Evolutionary conservation across 2,329 filamentous ascomycete genomes (phyloP).

Genomic region (Monascus ruber): DNA sequence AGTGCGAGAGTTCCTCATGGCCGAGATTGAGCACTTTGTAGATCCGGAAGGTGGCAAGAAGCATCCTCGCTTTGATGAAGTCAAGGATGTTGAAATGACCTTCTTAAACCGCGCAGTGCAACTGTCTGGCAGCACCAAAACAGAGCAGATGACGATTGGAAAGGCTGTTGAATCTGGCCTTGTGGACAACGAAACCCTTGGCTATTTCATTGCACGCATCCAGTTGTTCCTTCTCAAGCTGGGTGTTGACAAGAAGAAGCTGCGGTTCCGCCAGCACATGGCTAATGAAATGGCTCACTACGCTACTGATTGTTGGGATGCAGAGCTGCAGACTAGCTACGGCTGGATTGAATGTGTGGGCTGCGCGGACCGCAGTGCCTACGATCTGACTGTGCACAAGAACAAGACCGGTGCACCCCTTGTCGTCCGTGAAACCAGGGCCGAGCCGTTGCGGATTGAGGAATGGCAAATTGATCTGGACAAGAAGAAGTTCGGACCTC

Average conservation of each 20-base stretch:
- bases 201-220: slow-evolving; percentile 93
- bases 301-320: slow-evolving; percentile 95
- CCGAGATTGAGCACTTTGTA: slow-evolving; percentile 97
- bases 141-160: slow-evolving; percentile 65
- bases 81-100: slow-evolving; percentile 71
- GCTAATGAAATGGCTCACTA: slow-evolving; percentile 85
- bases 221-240: slow-evolving; percentile 81
- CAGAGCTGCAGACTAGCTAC: slow-evolving; percentile 78
- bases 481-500: slow-evolving; percentile 91
- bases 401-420: slow-evolving; percentile 85
- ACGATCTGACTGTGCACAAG: slow-evolving; percentile 83
- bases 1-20: slow-evolving; percentile 96
- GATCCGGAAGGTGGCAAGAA: slow-evolving; percentile 93
- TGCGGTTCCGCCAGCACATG: slow-evolving; percentile 98
- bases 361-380: slow-evolving; percentile 89
- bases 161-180: slow-evolving; percentile 71
- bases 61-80: slow-evolving; percentile 75
- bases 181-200: slow-evolving; percentile 94
- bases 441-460: slow-evolving; percentile 67
- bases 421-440: slow-evolving; percentile 69
- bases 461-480: slow-evolving; percentile 82
- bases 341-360: slow-evolving; percentile 99
- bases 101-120: slow-evolving; percentile 80
- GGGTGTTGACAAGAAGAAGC: slow-evolving; percentile 74
- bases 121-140: slow-evolving; percentile 69